Evolutionary conservation across 352 stramenopile species (phyloP), one percentile per base, ranked within the genome.

Genomic region (Plasmopara viticola): DNA sequence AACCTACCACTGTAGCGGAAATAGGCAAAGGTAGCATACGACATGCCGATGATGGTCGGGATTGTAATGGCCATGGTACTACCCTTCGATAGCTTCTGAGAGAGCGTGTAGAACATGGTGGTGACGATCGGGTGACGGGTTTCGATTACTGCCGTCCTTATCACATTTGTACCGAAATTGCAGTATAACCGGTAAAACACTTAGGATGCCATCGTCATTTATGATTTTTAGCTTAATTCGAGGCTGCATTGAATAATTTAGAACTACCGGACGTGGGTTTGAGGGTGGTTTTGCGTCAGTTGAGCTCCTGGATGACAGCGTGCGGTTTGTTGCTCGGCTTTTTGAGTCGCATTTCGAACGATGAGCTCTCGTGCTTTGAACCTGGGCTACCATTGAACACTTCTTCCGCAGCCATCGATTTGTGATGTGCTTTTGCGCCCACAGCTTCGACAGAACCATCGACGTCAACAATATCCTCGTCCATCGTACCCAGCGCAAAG

Each of bases 281-380:
- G 10, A 2, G 31, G 31, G 2, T 12, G 31, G 7, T 5, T 29
- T 49, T 14, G 30, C 10, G 33, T 60, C 64, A 90, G 51, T 82
- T 86, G 20, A 90, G 62, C 52, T 90, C 79, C 66, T 90, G 79
- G 57, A 90, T 90, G 20, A 87, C 60, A 12, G 79, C 72, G 7
- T 64, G 64, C 9, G 71, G 62, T 45, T 78, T 78, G 48, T 39
- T 60, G 38, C 62, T 70, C 15, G 67, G 49, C 48, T 66, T 65
- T 43, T 68, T 55, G 10, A 84, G 44, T 6, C 61, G 66, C 48
- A 90, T 61, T 13, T 47, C 51, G 34, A 73, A 71, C 13, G 48
- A 56, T 4, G 62, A 35, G 31, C 43, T 17, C n/a, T 48, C 8
- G 13, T 48, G n/a, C 14, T 60, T 66, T 28, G 47, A 51, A 2